Evolutionary conservation across 2,329 filamentous ascomycete species (phyloP), one percentile per base, ranked within the genome.

Genomic region (Paracamarosporium sp.): DNA sequence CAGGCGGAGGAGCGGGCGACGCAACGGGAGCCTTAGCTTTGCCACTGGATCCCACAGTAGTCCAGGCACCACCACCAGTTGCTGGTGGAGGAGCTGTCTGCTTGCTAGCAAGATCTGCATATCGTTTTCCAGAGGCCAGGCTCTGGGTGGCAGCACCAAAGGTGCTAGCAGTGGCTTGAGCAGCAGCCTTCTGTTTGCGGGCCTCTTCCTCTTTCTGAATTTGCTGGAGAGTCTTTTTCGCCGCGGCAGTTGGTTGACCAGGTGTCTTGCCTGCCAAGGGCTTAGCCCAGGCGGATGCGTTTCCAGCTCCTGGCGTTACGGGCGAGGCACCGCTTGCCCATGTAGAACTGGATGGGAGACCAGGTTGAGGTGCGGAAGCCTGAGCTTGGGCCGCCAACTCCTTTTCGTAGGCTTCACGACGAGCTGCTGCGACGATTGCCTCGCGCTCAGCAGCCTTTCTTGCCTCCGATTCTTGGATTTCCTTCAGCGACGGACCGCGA

Each of bases 181-280:
- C 81, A 7, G 81, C 82, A 41, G 87, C 85, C 74, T 90, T 92
- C 69, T 90, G 88, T 83, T 99, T 99, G 63, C 91, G 89, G 17
- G 85, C 85, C 73, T 98, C 95, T 72, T 99, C 95, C 79, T 99
- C 95, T 62, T 93, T 93, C 76, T 98, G 95, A 57, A 99, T 98
- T 66, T 98, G 94, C 24, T 93, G 92, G 43, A 98, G 83, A 0
- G 93, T 97, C 85, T 97, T 97, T 82, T 96, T 95, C 11, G 79
- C 80, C 75, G 68, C 79, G 62, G 72, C 74, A 28, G 56, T 65
- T 8, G 77, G 74, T 36, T 77, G 74, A 40, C 77, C 72, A 24
- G 72, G 67, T 35, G 82, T 73, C 68, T 86, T 89, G 54, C 75
- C 80, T 57, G 81, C 77, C 0, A 80, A 55, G 33, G 74, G 72